Conservation (phyloP, 2,329 filamentous ascomycete species). For the Eutypa lata region DNA sequence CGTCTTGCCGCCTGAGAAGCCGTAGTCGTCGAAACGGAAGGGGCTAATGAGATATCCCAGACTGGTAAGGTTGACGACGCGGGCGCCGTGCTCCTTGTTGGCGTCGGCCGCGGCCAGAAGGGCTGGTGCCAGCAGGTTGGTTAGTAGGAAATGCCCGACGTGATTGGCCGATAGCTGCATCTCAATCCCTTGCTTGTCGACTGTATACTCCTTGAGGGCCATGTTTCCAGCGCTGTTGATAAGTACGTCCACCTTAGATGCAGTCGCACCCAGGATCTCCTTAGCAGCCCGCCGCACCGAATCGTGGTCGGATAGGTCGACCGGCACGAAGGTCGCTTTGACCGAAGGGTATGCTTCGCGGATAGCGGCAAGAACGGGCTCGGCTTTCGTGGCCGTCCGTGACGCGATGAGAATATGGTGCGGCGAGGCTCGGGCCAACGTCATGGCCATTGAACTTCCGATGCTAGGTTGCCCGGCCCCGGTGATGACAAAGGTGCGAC, state of each 20-base stretch:
- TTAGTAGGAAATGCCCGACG: constrained; percentile 45
- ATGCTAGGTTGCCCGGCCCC: constrained; percentile 19
- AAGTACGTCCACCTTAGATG: constrained; percentile 19
- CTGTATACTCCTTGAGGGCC: constrained; percentile 19
- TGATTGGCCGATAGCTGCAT: constrained; percentile 46
- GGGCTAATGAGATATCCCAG: constrained; percentile 34
- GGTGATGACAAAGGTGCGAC: constrained; percentile 19
- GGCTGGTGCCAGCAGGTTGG: constrained; percentile 41
- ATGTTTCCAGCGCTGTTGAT: constrained; percentile 22
- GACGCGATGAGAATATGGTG: constrained; percentile 22
- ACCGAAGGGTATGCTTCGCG: constrained; percentile 15
- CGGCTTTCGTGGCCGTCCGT: constrained; percentile 16
- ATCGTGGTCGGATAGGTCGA: constrained; percentile 20
- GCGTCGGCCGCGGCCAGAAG: constrained; percentile 31
- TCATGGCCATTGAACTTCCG: constrained; percentile 16
- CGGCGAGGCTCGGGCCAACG: constrained; percentile 15
- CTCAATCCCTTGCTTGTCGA: constrained; percentile 29
- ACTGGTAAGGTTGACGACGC: constrained; percentile 41
- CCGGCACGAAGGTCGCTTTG: constrained; percentile 19
- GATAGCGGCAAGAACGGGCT: constrained; percentile 17
- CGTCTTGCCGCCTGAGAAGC: constrained; percentile 32
- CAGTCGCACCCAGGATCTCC: constrained; percentile 12
- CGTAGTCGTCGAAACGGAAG: constrained; percentile 40
- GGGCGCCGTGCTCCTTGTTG: constrained; percentile 23
- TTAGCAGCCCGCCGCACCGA: constrained; percentile 16